A percentile compares a stretch with the other conserved stretches of the same genome.
Conservation (phyloP, 2,329 filamentous ascomycete species). For the Stagonosporopsis cucurbitacearum region DNA sequence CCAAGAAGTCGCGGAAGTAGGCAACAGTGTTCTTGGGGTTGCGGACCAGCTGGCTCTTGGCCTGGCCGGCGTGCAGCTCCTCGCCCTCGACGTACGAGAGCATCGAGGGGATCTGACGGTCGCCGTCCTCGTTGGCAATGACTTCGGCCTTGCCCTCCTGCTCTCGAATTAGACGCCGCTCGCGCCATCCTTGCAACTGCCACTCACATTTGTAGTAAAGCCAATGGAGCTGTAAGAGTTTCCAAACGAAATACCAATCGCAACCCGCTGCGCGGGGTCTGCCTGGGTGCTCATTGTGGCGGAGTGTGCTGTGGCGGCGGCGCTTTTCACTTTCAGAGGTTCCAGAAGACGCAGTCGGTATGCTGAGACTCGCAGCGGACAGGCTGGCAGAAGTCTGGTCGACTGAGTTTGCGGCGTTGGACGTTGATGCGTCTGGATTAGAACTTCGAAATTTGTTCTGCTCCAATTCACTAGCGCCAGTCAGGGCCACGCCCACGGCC, state of each 20-base stretch:
- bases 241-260: conserved; percentile 96
- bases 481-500: not conserved
- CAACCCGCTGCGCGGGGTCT: conserved; percentile 62
- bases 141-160: conserved; percentile 94
- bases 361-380: not conserved
- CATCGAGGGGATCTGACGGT: conserved; percentile 94
- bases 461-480: not conserved
- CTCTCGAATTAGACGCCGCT: conserved; percentile 15
- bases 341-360: not conserved
- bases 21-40: conserved; percentile 93
- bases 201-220: conserved; percentile 70
- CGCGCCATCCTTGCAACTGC: not conserved
- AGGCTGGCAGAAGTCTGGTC: conserved; percentile 1
- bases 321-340: not conserved
- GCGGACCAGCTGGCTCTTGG: conserved; percentile 90
- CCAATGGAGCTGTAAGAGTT: conserved; percentile 99
- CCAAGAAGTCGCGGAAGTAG: conserved; percentile 95
- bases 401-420: conserved; percentile 9
- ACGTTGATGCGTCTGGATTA: not conserved
- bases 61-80: conserved; percentile 95
- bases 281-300: conserved; percentile 59
- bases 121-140: conserved; percentile 99
- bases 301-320: conserved; percentile 12
- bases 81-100: conserved; percentile 95
- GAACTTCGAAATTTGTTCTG: conserved; percentile 7